Base-by-base conservation (phyloP, 345 rosid species). In the Rhodomyrtus tomentosa region DNA sequence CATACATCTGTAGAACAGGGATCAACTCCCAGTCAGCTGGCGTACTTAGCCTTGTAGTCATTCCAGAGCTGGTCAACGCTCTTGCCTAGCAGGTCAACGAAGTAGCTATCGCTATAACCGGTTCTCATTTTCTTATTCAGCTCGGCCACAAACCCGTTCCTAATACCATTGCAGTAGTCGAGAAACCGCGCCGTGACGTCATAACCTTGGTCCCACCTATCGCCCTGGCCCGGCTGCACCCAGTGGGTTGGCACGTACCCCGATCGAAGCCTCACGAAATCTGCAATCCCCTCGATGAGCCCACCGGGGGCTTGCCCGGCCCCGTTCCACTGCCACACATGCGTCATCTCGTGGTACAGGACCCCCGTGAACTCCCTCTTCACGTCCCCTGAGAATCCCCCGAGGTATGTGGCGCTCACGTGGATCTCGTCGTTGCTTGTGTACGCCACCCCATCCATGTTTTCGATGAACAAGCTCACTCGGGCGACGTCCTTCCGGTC, bases 321-420 rank as follows among this genome's bases (percentile, higher is more conserved):
- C 13, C 98, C 96, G 50, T 89, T 88, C 96, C 94, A 93, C 49
- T 93, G 95, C 96, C 94, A 95, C 20, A 93, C 82, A 76, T 94
- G 95, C 2, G 91, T 84, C 90, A 92, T 93, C 83, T 92, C 98
- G 50, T 93, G 95, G 79, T 93, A 94, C 62, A 94, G 42, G 3
- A 95, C 93, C 1, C 98, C 96, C 0, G 85, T 88, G 73, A 92
- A 88, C 84, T 92, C 96, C 18, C 49, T 82, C 81, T 50, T 93
- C 3, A 91, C 72, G 38, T 94, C 88, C 2, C 94, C 95, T 6
- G 82, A 32, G 82, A 86, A 86, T 27, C 74, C 86, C 20, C 86
- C 89, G 2, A 88, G 62, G 74, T 86, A 89, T 3, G 85, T 82
- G 0, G 91, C 91, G 49, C 86, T 88, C 24, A 92, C 82, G n/a